Evolutionary conservation across 1,284 basidiomycete genomes (phyloP), one percentile per base, ranked within the genome.

Genomic region (Cystobasidiaceae sp.): DNA sequence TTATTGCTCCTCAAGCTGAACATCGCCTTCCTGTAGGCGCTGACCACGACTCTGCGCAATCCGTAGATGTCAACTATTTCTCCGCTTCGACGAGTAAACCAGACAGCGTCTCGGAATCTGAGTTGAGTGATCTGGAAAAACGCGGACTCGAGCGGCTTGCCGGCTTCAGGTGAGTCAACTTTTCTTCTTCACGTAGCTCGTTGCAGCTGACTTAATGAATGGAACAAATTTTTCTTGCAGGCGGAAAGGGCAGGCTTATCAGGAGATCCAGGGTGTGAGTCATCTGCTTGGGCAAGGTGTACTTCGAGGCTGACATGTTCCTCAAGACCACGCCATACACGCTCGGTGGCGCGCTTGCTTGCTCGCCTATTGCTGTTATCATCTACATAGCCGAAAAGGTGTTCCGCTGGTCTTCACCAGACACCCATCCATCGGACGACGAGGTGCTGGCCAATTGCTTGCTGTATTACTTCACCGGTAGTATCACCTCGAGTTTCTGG

Each of bases 401-500:
- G 30, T 60, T 63, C 30, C 60, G 61, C 28, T 64, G 61, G 61
- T 57, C 54, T 19, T 39, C 57, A 4, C 61, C 61, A 6, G 37
- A 64, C 7, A 64, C 56, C 4, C 54, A 55, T 15, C 34, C 56
- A 21, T 45, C 34, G 19, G n/a, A 37, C 27, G 51, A 55, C 30
- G 39, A 34, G 21, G 41, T 64, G 4, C 43, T 64, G 23, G 41
- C 61, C 32, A 57, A 59, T 27, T 44, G 44, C 44, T 28, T 64
- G 37, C 51, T 64, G 4, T 64, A 64, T 41, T 59, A 43, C 34
- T 64, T 64, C 27, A 60, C 61, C 9, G 41, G 43, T 4, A 21
- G 11, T 41, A 64, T 64, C 61, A 64, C 61, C 3, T 63, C 60
- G 25, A 19, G 17, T 30, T 64, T 64, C 44, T 64, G 61, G 61